A percentile compares a stretch with the other conserved stretches of the same genome.
Evolutionary conservation across 2,329 filamentous ascomycete genomes (phyloP).

Genomic region (Ophiostoma triangulosporum): DNA sequence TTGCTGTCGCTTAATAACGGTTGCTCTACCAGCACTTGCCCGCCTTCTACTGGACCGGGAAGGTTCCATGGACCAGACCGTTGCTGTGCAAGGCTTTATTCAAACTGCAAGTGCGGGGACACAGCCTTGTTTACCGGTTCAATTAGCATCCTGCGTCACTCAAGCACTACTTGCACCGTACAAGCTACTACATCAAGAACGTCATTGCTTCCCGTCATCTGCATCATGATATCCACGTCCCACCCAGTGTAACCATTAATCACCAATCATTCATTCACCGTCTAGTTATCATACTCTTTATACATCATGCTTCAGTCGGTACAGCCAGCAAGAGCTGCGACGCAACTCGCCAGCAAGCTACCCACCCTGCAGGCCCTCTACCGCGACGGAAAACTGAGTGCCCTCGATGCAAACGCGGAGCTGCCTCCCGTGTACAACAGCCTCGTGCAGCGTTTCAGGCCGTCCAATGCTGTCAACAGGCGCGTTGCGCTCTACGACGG

Average conservation of each 20-base stretch:
- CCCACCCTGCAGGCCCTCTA: neutral
- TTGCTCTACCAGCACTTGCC: too few relatives aligned
- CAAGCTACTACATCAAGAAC: too few relatives aligned
- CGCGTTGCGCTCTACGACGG: slow-evolving; percentile 56
- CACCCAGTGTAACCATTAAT: neutral
- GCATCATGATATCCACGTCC: too few relatives aligned
- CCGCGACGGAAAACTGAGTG: neutral
- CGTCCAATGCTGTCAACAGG: slow-evolving; percentile 48
- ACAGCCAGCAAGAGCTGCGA: neutral
- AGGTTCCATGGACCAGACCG: too few relatives aligned
- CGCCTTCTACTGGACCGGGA: too few relatives aligned
- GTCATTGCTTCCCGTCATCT: too few relatives aligned
- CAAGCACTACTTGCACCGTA: too few relatives aligned
- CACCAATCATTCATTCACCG: neutral
- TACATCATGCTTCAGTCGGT: neutral
- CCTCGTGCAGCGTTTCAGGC: slow-evolving; percentile 3
- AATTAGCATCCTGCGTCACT: too few relatives aligned
- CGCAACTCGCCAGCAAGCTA: neutral
- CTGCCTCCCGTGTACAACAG: neutral
- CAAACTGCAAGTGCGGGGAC: too few relatives aligned
- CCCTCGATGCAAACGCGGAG: neutral
- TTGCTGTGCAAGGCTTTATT: too few relatives aligned
- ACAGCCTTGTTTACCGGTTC: too few relatives aligned
- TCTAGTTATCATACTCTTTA: neutral
- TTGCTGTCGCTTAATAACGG: too few relatives aligned